Evolutionary conservation across 495 filamentous ascomycete species (phyloP).

Genomic region (Aspergillus biplanus): DNA sequence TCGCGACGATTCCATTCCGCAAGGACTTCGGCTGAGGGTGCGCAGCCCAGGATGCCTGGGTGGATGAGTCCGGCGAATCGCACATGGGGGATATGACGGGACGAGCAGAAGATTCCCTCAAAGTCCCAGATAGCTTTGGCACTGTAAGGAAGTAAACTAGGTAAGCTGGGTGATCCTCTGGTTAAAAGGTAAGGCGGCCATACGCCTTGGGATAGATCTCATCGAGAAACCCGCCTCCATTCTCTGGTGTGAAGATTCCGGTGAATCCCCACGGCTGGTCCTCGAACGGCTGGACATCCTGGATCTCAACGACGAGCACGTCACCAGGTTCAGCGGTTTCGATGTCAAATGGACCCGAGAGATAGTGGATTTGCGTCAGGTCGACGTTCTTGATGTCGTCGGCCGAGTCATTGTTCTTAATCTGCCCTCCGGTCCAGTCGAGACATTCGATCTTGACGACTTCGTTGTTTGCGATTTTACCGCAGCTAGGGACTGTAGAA

Average conservation of each 20-base stretch:
- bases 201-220: constrained; percentile 85
- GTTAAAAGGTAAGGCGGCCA: too few species aligned
- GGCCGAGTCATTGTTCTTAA: constrained; percentile 84
- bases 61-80: constrained; percentile 93
- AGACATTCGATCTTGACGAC: constrained; percentile 95
- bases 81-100: constrained; percentile 86
- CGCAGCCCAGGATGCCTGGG: constrained; percentile 91
- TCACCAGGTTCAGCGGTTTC: constrained; percentile 87
- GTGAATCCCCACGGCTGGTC: constrained; percentile 92
- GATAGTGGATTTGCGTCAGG: constrained; percentile 81
- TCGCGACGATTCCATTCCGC: constrained; percentile 83
- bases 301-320: constrained; percentile 87
- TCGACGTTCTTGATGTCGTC: constrained; percentile 89
- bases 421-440: constrained; percentile 89
- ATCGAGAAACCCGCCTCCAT: constrained; percentile 92
- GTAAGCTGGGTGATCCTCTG: constrained; percentile 3
- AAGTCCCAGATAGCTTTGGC: constrained; percentile 98
- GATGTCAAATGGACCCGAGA: constrained; percentile 90
- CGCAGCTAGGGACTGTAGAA: constrained; percentile 70
- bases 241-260: constrained; percentile 78
- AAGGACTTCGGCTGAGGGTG: constrained; percentile 71
- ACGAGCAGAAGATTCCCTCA: constrained; percentile 91
- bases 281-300: constrained; percentile 91
- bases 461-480: constrained; percentile 80
- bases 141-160: constrained; percentile 35